A percentile compares a stretch with the other conserved stretches of the same genome.
Evolutionary conservation across 73 alveolate genomes (phyloP).

Genomic region (Tetrahymena borealis): DNA sequence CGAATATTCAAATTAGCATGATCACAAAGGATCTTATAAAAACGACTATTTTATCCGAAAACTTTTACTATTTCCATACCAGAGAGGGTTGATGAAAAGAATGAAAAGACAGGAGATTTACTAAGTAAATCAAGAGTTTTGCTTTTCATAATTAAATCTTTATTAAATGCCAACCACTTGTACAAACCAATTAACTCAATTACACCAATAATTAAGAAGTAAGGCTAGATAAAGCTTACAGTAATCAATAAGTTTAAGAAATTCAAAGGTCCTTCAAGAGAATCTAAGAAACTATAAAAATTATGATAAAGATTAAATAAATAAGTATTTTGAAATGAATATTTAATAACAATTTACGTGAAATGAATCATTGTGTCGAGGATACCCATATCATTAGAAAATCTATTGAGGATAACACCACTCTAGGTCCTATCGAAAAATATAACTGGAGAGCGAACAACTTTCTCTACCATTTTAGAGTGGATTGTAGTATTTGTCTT

Average conservation of each 20-base stretch:
- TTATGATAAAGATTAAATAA: not conserved
- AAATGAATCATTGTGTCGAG: not conserved
- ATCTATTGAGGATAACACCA: conserved; percentile 49
- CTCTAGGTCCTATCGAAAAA: conserved; percentile 47
- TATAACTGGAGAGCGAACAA: conserved; percentile 14
- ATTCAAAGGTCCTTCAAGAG: not conserved
- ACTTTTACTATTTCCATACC: not conserved
- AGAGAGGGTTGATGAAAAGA: not conserved
- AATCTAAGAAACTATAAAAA: not conserved
- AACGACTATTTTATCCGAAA: not conserved
- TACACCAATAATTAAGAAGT: not conserved
- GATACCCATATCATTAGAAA: conserved; percentile 39
- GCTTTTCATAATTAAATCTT: not conserved
- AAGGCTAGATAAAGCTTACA: not conserved
- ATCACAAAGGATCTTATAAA: not conserved
- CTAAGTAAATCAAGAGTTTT: not conserved
- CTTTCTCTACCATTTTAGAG: conserved; percentile 8
- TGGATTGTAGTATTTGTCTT: not conserved
- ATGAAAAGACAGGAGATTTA: not conserved
- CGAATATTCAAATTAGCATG: not conserved
- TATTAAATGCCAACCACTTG: not conserved
- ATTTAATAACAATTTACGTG: not conserved
- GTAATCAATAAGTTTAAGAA: not conserved
- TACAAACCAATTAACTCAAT: not conserved
- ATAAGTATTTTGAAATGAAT: too few relatives aligned